Conservation (phyloP, 2,329 filamentous ascomycete genomes). For the Sclerotinia trifoliorum region DNA sequence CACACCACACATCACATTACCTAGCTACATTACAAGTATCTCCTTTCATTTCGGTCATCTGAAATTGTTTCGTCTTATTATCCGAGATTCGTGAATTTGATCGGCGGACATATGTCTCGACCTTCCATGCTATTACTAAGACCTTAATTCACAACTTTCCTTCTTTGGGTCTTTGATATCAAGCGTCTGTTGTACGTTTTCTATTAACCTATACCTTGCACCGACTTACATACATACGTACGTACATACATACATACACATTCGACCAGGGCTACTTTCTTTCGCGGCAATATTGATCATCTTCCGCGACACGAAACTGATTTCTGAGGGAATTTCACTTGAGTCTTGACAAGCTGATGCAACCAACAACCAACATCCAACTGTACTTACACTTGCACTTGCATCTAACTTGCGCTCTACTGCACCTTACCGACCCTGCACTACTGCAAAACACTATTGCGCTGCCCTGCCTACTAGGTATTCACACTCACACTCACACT, state of each 20-base stretch:
- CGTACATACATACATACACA: background rate
- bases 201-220: background rate
- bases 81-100: constrained; percentile 9
- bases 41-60: constrained; percentile 1
- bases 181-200: background rate
- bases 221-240: background rate
- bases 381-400: constrained; percentile 4
- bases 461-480: background rate
- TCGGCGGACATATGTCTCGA: constrained; percentile 9
- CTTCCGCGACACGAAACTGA: background rate
- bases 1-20: background rate
- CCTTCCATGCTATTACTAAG: constrained; percentile 5
- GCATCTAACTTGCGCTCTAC: constrained; percentile 2
- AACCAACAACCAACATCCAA: background rate
- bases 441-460: constrained; percentile 11
- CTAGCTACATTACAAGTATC: constrained; percentile 12
- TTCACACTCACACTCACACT: background rate
- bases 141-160: background rate
- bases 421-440: constrained; percentile 11
- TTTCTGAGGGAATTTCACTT: background rate
- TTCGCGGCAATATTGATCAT: constrained; percentile 2
- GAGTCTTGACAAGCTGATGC: constrained; percentile 10
- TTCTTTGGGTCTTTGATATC: background rate
- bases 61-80: constrained; percentile 1
- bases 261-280: background rate